Evolutionary conservation across 2,329 filamentous ascomycete species (phyloP).

Genomic region (Arthrobotrys iridis): DNA sequence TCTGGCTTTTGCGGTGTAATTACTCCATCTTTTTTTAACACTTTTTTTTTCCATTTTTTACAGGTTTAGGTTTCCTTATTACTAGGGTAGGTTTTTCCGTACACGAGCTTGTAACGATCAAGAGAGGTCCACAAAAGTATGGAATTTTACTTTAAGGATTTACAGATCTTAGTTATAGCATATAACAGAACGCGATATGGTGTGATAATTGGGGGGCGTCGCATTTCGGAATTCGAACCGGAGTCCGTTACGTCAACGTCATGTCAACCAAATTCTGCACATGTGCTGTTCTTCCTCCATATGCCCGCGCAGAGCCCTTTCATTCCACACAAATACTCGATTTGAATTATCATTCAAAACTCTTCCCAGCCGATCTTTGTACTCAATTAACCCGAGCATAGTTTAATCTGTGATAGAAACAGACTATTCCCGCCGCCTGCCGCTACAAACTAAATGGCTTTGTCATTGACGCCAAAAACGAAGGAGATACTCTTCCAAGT

Average conservation of each 20-base stretch:
- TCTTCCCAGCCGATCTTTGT: too few relatives aligned
- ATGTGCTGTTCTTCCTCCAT: too few relatives aligned
- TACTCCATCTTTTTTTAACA: constrained; percentile 39
- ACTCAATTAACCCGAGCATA: too few relatives aligned
- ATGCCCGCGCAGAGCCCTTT: too few relatives aligned
- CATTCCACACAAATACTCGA: neutral
- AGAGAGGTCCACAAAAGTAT: neutral
- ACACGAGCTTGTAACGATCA: constrained; percentile 24
- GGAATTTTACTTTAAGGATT: neutral
- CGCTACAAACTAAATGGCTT: too few relatives aligned
- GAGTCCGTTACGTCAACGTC: constrained; percentile 26
- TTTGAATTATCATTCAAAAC: neutral
- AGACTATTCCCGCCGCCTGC: too few relatives aligned
- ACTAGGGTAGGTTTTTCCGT: constrained; percentile 4
- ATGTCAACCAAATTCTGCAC: constrained; percentile 8
- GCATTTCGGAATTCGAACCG: neutral
- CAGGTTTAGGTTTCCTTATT: neutral
- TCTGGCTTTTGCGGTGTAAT: constrained; percentile 48
- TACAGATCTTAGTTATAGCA: neutral
- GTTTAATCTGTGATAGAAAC: too few relatives aligned
- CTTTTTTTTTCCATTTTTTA: constrained; percentile 17
- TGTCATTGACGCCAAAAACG: constrained; percentile 64
- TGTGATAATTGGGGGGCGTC: neutral
- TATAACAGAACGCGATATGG: neutral
- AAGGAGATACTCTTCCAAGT: constrained; percentile 81